Base-by-base conservation (phyloP, 495 filamentous ascomycete genomes). In the Aspergillus kassunensis region DNA sequence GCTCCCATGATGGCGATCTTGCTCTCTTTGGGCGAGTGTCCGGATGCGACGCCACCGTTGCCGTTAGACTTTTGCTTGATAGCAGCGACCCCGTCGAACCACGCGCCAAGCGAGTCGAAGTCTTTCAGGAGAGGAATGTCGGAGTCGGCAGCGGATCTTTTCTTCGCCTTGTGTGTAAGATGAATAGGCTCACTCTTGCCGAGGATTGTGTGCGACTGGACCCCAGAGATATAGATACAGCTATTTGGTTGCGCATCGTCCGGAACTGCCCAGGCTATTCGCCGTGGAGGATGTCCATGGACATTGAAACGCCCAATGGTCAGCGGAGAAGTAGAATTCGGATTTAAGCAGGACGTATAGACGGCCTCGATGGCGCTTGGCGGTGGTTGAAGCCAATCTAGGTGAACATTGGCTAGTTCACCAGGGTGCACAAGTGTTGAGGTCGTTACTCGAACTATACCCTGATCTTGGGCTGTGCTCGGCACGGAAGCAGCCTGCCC, bases 1-100 rank as follows among this genome's bases (percentile, higher is more conserved):
- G 74, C 83, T 10, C 84, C 84, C 7, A 87, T 67, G 55, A 87
- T 86, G 36, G 76, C 84, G 37, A 61, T 60, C 1, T 57, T 52
- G n/a, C 55, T 43, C 34, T 64, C 54, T 27, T 64, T 64, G 3
- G 42, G 5, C 4, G 40, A 15, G 34, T 48, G 37, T 12, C 34
- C n/a, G 35, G 48, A 19, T 43, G 46, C 30, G 44, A 43, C 24
- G 10, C 40, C 35, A 13, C 54, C 42, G 15, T 48, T 33, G 10
- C 33, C 16, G 13, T 43, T 12, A 11, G 40, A n/a, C 21, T 27
- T 51, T 16, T 42, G 21, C n/a, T 55, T 60, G 45, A 65, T 58
- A 24, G 43, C 33, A 11, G 56, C 51, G 11, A 65, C 62, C 21
- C 62, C 62, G 29, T 65, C 57, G 23, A 63, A 65, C 62, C 62